These are phyloP conservation scores for Suillus subluteus DNA, from an alignment of 768 basidiomycete genomes.

Conservation along the genomic window DNA sequence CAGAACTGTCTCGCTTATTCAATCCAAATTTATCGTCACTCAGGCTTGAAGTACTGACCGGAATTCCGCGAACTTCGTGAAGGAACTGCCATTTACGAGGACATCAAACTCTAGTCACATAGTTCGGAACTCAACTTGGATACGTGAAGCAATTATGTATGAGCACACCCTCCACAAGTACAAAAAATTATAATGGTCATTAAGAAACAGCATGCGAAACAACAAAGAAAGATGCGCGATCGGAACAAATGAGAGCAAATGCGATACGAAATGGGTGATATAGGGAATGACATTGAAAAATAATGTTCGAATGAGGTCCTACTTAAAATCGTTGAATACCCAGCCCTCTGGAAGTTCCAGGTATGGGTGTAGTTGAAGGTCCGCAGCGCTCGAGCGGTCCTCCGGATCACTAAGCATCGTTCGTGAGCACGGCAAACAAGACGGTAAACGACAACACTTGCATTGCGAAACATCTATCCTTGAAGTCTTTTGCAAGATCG, in stretches of 20 bases:
- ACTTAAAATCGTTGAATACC: constrained; percentile 64
- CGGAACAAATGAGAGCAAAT: constrained; percentile 26
- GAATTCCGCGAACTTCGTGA: not conserved
- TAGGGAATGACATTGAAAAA: constrained; percentile 16
- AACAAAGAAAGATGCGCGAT: constrained; percentile 19
- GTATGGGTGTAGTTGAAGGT: constrained; percentile 81
- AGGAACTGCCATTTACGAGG: not conserved
- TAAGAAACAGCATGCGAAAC: constrained; percentile 26
- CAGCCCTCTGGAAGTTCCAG: constrained; percentile 72
- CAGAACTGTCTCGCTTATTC: too few relatives aligned
- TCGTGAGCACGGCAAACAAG: constrained; percentile 12
- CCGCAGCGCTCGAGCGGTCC: constrained; percentile 77
- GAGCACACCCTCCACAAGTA: constrained; percentile 26
- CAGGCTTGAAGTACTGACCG: too few relatives aligned
- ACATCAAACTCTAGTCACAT: not conserved
- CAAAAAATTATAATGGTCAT: constrained; percentile 38
- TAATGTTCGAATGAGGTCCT: constrained; percentile 21
- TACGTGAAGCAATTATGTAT: constrained; percentile 32
- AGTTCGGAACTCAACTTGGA: constrained; percentile 11
- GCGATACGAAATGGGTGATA: constrained; percentile 31
- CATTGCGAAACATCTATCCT: constrained; percentile 89
- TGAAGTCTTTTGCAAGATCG: constrained; percentile 80
- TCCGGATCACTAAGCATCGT: constrained; percentile 67
- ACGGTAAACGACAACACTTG: constrained; percentile 40
- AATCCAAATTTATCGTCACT: too few relatives aligned